Base-by-base conservation (phyloP, 139 green algal genomes). In the Tetradesmus obliquus region DNA sequence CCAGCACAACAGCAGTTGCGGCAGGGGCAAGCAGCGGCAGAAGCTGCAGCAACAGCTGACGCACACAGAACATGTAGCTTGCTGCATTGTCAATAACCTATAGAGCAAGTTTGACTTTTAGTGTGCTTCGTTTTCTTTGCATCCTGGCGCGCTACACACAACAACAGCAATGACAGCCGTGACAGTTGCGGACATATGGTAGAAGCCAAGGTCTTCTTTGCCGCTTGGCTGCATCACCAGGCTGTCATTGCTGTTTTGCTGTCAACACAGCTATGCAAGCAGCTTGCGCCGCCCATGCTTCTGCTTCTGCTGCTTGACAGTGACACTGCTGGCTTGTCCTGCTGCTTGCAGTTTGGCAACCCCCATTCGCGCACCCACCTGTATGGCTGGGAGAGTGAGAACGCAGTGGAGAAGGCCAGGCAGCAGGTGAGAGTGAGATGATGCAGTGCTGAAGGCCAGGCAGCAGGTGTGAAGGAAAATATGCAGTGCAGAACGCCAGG, bases 321-420 rank as follows among this genome's bases (percentile, higher is more conserved):
- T 69, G 53, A 3, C 51, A 45, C 79, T 84, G 79, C 45, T 84
- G 32, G 3, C 12, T 76, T 22, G 15, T 9, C 55, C 20, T 90
- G 83, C 54, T 76, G 15, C 79, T 45, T 92, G 91, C 93, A 97
- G 94, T 99, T 97, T 92, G 98, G 98, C 91, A 99, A 99, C 95
- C 98, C 98, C 0, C 98, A 99, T 94, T 99, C 97, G 0, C 94
- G 98, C 54, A 99, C 98, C 15, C 98, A 99, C 90, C 93, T 99
- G 91, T 99, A 98, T 84, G 98, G 98, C 58, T 99, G 98, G 98
- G 98, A 99, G 95, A 96, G 94, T 22, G 98, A 99, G 92, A 95
- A 98, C 3, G 98, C 98, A 8, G 97, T 99, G 69, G 98, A 99
- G 94, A 90, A 92, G 8, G 98, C 98, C 4, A 93, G 98, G 0